phyloP scores from a whole-genome alignment of 1,284 basidiomycete genomes.

The Trametes versicolor region DNA sequence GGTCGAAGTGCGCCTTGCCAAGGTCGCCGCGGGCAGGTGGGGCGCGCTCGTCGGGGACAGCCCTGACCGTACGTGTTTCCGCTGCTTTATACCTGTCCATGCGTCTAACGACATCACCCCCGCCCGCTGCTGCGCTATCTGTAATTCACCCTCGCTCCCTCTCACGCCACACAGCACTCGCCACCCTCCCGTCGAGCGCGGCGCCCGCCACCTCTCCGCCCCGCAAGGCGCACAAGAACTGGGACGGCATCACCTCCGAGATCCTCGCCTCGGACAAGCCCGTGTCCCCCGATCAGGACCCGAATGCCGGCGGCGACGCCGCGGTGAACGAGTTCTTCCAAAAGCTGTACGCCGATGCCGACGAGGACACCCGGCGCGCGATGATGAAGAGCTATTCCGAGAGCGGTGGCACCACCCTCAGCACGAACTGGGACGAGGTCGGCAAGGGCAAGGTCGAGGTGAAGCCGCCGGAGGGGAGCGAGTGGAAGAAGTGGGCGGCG shows the following conservation, averaged over 20 bases:
- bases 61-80: conserved; percentile 69
- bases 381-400: conserved; percentile 98
- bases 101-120: not conserved
- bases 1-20: conserved; percentile 78
- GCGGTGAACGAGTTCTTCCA: conserved; percentile 85
- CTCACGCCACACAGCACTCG: conserved; percentile 39
- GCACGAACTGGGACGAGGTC: conserved; percentile 94
- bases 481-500: conserved; percentile 78
- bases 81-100: conserved; percentile 15
- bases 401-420: conserved; percentile 91
- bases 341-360: conserved; percentile 86
- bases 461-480: conserved; percentile 84
- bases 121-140: not conserved
- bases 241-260: conserved; percentile 81
- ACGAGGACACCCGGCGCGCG: conserved; percentile 88
- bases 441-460: conserved; percentile 73
- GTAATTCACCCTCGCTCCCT: conserved; percentile 6
- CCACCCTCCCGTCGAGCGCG: conserved; percentile 46
- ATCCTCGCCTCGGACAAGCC: conserved; percentile 74
- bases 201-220: conserved; percentile 36
- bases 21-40: conserved; percentile 78
- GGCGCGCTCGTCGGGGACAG: conserved; percentile 75
- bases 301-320: conserved; percentile 84
- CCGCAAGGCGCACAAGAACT: conserved; percentile 71
- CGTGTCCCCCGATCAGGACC: conserved; percentile 72